A percentile compares a stretch with the other conserved stretches of the same genome.
These are phyloP conservation scores for Fusarium sp. DNA, from an alignment of 2,329 filamentous ascomycete genomes.

Conservation along the genomic window DNA sequence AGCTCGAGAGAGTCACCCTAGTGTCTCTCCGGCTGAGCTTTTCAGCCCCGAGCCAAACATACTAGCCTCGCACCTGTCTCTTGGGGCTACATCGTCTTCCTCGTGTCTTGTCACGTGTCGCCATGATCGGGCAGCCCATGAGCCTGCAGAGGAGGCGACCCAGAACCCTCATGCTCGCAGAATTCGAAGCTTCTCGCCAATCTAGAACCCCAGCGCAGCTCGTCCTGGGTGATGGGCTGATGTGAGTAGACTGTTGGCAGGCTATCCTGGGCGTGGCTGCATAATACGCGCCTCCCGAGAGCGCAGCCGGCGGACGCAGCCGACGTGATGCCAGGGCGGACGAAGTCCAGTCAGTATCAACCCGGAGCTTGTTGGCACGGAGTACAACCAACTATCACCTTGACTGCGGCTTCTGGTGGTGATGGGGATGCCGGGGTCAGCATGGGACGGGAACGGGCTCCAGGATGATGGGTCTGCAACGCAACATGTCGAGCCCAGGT, in stretches of 20 bases:
- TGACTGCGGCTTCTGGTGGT: slow-evolving; percentile 19
- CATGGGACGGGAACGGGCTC: slow-evolving; percentile 28
- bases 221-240: slow-evolving; percentile 38
- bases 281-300: slow-evolving; percentile 37
- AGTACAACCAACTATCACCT: slow-evolving; percentile 30
- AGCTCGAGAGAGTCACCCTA: slow-evolving; percentile 17
- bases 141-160: not conserved
- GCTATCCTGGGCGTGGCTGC: slow-evolving; percentile 40
- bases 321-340: slow-evolving; percentile 22
- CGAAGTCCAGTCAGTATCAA: slow-evolving; percentile 29
- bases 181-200: slow-evolving; percentile 2
- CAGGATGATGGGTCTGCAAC: slow-evolving; percentile 23
- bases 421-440: slow-evolving; percentile 24
- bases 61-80: not conserved
- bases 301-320: slow-evolving; percentile 27
- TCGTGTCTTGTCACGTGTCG: not conserved
- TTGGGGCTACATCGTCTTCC: not conserved
- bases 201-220: slow-evolving; percentile 1
- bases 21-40: slow-evolving; percentile 9
- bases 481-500: slow-evolving; percentile 5
- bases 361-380: slow-evolving; percentile 31
- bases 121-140: not conserved
- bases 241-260: slow-evolving; percentile 31
- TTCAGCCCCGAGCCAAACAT: not conserved
- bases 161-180: not conserved